Conservation (phyloP, 2,329 filamentous ascomycete species). For the Pestalotiopsis sp. region DNA sequence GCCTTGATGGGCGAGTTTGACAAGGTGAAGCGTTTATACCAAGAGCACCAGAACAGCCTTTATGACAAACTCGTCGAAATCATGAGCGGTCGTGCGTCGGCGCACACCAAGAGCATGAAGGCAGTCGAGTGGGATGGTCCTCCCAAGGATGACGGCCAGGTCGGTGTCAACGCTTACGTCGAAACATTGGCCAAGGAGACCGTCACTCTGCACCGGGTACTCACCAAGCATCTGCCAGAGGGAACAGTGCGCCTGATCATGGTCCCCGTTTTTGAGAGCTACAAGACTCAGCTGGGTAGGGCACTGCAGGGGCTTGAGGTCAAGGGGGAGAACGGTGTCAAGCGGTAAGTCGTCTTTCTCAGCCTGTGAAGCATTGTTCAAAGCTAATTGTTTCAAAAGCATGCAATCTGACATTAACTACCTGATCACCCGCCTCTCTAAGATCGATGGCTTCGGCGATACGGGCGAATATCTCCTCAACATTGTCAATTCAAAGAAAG, state of each 20-base stretch:
- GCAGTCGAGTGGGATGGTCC: constrained; percentile 73
- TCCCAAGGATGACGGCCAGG: constrained; percentile 31
- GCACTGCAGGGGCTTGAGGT: constrained; percentile 69
- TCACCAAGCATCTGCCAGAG: constrained; percentile 81
- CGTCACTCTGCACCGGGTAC: constrained; percentile 78
- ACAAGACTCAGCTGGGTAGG: constrained; percentile 76
- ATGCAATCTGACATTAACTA: constrained; percentile 78
- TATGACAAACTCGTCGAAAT: constrained; percentile 94
- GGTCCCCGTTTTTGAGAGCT: constrained; percentile 80
- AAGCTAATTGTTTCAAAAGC: constrained; percentile 44
- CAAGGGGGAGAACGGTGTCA: constrained; percentile 68
- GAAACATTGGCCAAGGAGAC: constrained; percentile 88
- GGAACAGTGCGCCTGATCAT: constrained; percentile 81
- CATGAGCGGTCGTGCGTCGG: constrained; percentile 76
- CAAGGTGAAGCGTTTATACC: constrained; percentile 78
- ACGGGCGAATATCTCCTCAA: constrained; percentile 70
- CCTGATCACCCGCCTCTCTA: constrained; percentile 71
- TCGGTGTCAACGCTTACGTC: constrained; percentile 71
- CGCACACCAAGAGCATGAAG: constrained; percentile 76
- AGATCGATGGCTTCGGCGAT: constrained; percentile 79
- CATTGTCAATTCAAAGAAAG: constrained; percentile 63
- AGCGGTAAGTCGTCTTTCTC: constrained; percentile 59
- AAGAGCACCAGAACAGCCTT: constrained; percentile 89
- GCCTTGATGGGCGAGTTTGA: constrained; percentile 82
- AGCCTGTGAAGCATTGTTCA: not conserved